Conservation (phyloP, 1,284 basidiomycete species). For the Cryptococcus sp. region DNA sequence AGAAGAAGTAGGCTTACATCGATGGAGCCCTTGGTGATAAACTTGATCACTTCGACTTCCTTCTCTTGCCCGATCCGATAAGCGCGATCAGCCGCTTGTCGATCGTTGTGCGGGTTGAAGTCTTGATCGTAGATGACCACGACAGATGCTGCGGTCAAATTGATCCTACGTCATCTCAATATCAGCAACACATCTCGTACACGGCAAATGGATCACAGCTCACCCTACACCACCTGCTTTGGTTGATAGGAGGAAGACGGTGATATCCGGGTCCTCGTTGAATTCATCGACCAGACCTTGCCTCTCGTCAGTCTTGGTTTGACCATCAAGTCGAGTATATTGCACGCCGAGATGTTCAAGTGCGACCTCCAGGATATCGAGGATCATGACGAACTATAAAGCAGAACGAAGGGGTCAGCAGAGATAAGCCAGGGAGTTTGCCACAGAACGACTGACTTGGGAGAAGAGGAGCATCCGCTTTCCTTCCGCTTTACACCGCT, state of each 20-base stretch:
- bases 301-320: constrained; percentile 89
- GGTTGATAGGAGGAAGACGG: constrained; percentile 91
- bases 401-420: neutral
- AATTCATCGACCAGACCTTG: constrained; percentile 96
- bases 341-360: constrained; percentile 74
- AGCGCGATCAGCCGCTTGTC: constrained; percentile 94
- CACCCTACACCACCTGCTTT: constrained; percentile 73
- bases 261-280: constrained; percentile 87
- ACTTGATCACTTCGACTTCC: constrained; percentile 68
- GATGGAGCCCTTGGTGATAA: constrained; percentile 90
- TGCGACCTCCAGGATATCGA: constrained; percentile 89
- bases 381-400: constrained; percentile 85
- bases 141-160: constrained; percentile 86
- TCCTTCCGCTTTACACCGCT: constrained; percentile 67
- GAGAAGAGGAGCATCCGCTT: constrained; percentile 92
- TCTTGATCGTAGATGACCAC: constrained; percentile 98
- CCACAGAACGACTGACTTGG: constrained; percentile 62
- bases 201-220: constrained; percentile 5
- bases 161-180: constrained; percentile 65
- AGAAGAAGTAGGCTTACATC: constrained; percentile 58
- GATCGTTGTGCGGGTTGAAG: constrained; percentile 84
- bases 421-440: constrained; percentile 2
- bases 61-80: constrained; percentile 75
- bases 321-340: constrained; percentile 88
- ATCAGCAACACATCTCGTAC: constrained; percentile 5